Evolutionary conservation across 495 filamentous ascomycete species (phyloP), one percentile per base, ranked within the genome.

Genomic region (Acidiella bohemica): DNA sequence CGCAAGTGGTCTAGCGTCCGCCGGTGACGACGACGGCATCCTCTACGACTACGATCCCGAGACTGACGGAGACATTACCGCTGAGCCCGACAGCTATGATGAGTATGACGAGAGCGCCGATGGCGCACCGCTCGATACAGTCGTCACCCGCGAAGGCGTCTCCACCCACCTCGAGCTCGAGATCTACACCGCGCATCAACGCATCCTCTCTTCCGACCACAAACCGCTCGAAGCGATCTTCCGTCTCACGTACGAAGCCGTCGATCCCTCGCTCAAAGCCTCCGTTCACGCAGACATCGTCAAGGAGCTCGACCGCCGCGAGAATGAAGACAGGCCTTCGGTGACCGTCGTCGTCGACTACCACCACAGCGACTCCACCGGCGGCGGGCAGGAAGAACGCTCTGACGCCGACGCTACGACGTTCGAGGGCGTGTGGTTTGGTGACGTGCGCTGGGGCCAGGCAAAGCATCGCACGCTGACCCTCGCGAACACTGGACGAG

Each of bases 31-130:
- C 50, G 84, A 93, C 30, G 75, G 76, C 39, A 77, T 94, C 7
- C 60, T 96, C 13, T 97, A 92, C 48, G 82, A 92, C 40, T 93
- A 93, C 54, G 76, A 93, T 44, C 86, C 85, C 1, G 81, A 84
- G 6, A 69, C 70, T n/a, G 81, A 86, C 55, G 71, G 70, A 8
- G 53, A 56, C 29, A n/a, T n/a, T n/a, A n/a, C n/a, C n/a, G n/a
- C n/a, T n/a, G 51, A 64, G 27, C 45, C 39, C 36, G 51, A 65
- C 35, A 53, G 67, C n/a, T 68, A 75, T 31, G 78, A 80, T 35
- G 75, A 76, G 11, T 75, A 76, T 26, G 72, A 78, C 31, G 73
- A 80, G 10, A n/a, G n/a, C n/a, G 74, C 74, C 24, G 71, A 77
- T 30, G 73, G 78, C 10, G 39, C 38, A 0, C 59, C 58, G 6